phyloP scores from a whole-genome alignment of 495 filamentous ascomycete species.

The Daldinia grandis region DNA sequence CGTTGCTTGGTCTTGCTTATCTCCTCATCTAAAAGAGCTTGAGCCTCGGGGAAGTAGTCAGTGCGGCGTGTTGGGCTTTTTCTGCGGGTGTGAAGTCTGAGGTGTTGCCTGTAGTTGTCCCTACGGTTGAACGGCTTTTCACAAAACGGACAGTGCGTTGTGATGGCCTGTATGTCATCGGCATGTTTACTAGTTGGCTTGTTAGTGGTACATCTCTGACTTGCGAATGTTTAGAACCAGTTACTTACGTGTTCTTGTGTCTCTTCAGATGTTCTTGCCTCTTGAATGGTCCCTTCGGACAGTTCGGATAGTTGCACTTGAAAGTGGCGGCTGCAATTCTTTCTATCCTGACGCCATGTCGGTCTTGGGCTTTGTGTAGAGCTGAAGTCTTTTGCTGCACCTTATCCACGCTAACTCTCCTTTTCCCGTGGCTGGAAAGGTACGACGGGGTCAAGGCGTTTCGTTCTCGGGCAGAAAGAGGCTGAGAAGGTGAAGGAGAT shows the following conservation, averaged over 20 bases:
- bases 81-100: conserved; percentile 47
- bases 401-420: conserved; percentile 41
- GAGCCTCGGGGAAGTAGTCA: conserved; percentile 40
- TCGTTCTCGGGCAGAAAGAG: conserved; percentile 16
- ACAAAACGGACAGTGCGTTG: conserved; percentile 46
- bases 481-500: conserved; percentile 35
- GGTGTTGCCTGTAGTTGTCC: conserved; percentile 52
- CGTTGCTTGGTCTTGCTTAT: conserved; percentile 44
- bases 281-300: conserved; percentile 62
- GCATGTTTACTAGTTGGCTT: conserved; percentile 31
- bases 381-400: conserved; percentile 47
- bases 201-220: conserved; percentile 6
- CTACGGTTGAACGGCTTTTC: conserved; percentile 42
- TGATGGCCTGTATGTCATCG: conserved; percentile 22
- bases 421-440: conserved; percentile 27
- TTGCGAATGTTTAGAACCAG: conserved; percentile 29
- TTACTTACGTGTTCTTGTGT: conserved; percentile 65
- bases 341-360: conserved; percentile 32
- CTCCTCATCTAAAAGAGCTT: conserved; percentile 39
- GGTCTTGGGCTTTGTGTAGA: conserved; percentile 45
- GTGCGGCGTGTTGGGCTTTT: conserved; percentile 44
- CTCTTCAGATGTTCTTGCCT: conserved; percentile 71
- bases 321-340: conserved; percentile 36
- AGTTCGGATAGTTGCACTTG: conserved; percentile 47
- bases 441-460: conserved; percentile 29